Percentiles rank a stretch among this genome's conserved stretches.
Conservation (phyloP, 345 rosid genomes). For the Eucalyptus cloeziana region DNA sequence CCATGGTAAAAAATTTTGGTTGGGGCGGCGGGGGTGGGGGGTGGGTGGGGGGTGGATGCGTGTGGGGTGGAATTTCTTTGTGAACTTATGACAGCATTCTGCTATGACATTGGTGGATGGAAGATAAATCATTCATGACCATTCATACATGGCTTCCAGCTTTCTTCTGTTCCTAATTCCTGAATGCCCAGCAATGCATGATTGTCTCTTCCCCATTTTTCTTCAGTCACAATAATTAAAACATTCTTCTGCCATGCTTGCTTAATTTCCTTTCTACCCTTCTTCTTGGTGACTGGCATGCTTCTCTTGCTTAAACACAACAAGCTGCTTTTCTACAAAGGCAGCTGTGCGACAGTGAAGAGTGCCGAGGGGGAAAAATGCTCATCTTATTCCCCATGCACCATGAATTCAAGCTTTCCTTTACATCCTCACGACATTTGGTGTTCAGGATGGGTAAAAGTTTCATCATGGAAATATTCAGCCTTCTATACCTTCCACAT, state of each 20-base stretch:
- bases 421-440: not conserved
- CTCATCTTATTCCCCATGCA: not conserved
- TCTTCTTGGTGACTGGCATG: not conserved
- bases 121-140: not conserved
- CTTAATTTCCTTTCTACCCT: not conserved
- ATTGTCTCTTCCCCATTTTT: not conserved
- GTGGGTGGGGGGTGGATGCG: no score
- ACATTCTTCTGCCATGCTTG: not conserved
- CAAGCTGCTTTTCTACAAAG: not conserved
- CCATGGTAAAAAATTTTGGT: not conserved
- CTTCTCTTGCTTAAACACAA: not conserved
- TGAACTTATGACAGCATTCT: not conserved
- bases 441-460: not conserved
- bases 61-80: not conserved
- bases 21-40: fast-evolving
- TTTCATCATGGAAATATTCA: not conserved
- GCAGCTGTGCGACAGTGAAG: not conserved
- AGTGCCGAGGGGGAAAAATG: not conserved
- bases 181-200: not conserved
- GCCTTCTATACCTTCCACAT: not conserved
- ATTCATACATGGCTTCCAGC: not conserved
- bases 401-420: not conserved
- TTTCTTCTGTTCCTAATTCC: not conserved
- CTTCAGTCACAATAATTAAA: not conserved
- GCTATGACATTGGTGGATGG: not conserved